Evolutionary conservation across 169 alveolate species (phyloP).

Genomic region (Nephromyces sp.): DNA sequence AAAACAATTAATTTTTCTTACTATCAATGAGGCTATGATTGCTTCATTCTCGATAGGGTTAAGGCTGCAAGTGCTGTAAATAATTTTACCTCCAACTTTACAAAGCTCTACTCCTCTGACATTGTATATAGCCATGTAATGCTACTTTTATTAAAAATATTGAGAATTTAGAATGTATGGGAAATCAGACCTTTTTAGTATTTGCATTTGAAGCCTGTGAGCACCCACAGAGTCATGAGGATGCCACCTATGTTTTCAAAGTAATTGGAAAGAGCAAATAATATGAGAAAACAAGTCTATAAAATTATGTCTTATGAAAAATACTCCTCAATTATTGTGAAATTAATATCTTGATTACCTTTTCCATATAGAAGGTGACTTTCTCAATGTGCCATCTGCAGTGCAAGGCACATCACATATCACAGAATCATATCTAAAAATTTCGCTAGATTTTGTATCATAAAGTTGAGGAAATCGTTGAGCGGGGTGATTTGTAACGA

Average conservation of each 20-base stretch:
- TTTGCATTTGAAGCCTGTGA: conserved; percentile 33
- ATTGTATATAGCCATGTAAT: not conserved
- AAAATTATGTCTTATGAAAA: not conserved
- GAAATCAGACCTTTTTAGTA: conserved; percentile 14
- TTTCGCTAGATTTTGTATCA: not conserved
- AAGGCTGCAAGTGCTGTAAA: conserved; percentile 84
- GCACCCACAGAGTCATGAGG: conserved; percentile 6
- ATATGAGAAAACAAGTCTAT: not conserved
- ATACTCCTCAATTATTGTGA: not conserved
- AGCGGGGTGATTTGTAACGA: conserved; percentile 77
- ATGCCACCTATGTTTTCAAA: conserved; percentile 8
- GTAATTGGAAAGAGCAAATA: not conserved
- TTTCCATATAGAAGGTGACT: conserved; percentile 73
- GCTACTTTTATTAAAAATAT: not conserved
- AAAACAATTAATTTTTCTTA: not conserved
- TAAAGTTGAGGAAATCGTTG: conserved; percentile 65
- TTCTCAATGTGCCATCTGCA: conserved; percentile 89
- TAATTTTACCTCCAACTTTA: conserved; percentile 76
- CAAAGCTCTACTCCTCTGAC: conserved; percentile 67
- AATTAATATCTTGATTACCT: conserved; percentile 51
- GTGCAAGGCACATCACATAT: conserved; percentile 91
- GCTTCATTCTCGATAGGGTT: conserved; percentile 92
- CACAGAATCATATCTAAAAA: conserved; percentile 13
- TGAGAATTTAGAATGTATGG: not conserved
- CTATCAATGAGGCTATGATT: conserved; percentile 70